Evolutionary conservation across 148 eudicot species (phyloP).

Genomic region (Heliosperma pusillum): DNA sequence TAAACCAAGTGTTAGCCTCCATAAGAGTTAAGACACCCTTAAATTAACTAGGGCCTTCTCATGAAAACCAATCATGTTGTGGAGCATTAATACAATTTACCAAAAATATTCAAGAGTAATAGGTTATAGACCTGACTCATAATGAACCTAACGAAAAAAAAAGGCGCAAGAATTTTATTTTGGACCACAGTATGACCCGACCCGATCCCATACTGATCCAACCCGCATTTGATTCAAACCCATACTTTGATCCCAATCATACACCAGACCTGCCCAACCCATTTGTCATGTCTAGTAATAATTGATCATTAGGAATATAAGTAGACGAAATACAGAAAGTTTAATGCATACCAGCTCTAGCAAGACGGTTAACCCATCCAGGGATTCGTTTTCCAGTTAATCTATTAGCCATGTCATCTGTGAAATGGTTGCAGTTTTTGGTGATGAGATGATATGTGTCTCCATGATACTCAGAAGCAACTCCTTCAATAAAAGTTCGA

Average conservation of each 20-base stretch:
- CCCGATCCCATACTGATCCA: not conserved
- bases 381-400: slow-evolving; percentile 69
- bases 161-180: no score
- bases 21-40: not conserved
- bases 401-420: slow-evolving; percentile 61
- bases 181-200: not conserved
- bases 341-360: slow-evolving; percentile 52
- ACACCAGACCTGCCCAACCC: not conserved
- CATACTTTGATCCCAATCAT: no score
- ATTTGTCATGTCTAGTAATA: not conserved
- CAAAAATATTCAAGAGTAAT: no score
- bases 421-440: slow-evolving; percentile 87
- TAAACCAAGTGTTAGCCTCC: not conserved
- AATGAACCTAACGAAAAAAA: no score
- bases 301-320: not conserved
- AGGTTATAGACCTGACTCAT: not conserved
- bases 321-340: slow-evolving; percentile 2
- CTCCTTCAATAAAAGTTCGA: slow-evolving; percentile 52
- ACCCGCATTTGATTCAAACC: no score
- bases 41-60: not conserved
- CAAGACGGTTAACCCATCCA: slow-evolving; percentile 89
- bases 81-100: no score
- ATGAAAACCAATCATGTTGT: not conserved
- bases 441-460: slow-evolving; percentile 80
- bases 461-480: slow-evolving; percentile 81